Base-by-base conservation (phyloP, 345 rosid species). In the Trapa incisa region DNA sequence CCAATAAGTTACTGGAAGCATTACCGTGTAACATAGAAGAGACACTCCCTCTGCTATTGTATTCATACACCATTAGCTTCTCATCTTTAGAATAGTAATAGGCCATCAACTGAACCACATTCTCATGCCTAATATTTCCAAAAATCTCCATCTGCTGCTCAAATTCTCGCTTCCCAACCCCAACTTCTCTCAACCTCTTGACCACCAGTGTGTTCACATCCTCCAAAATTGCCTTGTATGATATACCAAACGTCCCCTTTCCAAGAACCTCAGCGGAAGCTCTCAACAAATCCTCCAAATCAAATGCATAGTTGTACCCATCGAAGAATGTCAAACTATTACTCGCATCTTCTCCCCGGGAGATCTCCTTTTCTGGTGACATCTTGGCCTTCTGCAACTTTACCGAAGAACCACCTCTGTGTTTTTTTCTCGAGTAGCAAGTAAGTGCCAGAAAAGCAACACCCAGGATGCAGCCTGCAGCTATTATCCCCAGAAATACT, bases 201-300 rank as follows among this genome's bases (percentile, higher is more conserved):
- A 91, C 97, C 42, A 91, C 91, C 6, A 91, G 95, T 0, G 88
- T 86, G 64, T 84, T 84, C 16, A 83, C 85, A 67, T 87, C 93
- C 80, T 87, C 93, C 41, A 87, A 65, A 50, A 80, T 77, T 5
- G 97, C 99, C 79, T 85, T 94, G 56, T 94, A 94, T 43, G 99
- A 83, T 54, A 83, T 89, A 32, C 99, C 97, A 61, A 91, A 91
- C 14, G 99, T 87, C 56, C 99, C 99, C 64, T 94, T 94, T 32
- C 97, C 99, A 68, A 94, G 76, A n/a, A 94, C 96, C 75, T 94
- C 99, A n/a, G 97, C 97, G 12, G 97, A 94, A 66, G 99, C 99
- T 73, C 97, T 87, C 82, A 94, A 76, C 9, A 94, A 78, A 85
- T 94, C 99, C 78, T 94, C 99, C 77, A 94, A 82, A 85, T 94